Conservation (phyloP, 2,329 filamentous ascomycete species). For the Fusarium xyrophilum region DNA sequence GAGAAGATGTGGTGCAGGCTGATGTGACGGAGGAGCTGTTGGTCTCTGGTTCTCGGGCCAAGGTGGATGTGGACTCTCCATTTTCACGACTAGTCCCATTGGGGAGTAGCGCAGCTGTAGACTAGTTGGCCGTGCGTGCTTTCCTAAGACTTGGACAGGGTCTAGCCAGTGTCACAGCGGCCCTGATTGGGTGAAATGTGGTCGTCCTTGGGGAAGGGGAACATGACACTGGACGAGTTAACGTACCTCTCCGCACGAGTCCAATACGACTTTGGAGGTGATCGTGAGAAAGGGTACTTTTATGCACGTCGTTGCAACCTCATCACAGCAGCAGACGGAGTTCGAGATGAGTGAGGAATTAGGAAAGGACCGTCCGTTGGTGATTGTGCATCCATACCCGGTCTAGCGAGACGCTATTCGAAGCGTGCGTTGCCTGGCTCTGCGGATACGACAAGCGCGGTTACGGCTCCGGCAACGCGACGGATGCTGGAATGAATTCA, state of each 20-base stretch:
- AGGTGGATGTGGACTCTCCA: conserved; percentile 23
- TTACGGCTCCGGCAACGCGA: conserved; percentile 11
- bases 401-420: background rate
- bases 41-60: conserved; percentile 22
- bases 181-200: conserved; percentile 6
- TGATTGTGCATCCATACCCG: background rate
- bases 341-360: background rate
- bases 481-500: conserved; percentile 17
- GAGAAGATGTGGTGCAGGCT: conserved; percentile 36
- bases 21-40: conserved; percentile 37
- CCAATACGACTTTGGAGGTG: background rate
- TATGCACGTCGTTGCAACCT: conserved; percentile 13
- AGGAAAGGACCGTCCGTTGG: background rate
- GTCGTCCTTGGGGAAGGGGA: conserved; percentile 23
- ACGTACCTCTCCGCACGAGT: conserved; percentile 24
- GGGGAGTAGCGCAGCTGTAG: background rate
- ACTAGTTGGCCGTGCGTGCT: conserved; percentile 7
- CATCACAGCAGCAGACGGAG: conserved; percentile 8
- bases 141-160: conserved; percentile 9
- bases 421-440: background rate
- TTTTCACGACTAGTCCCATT: background rate
- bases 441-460: conserved; percentile 2
- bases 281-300: conserved; percentile 5
- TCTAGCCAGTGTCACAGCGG: conserved; percentile 4
- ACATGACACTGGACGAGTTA: conserved; percentile 15